Base-by-base conservation (phyloP, 306 rosid genomes). In the Gastrolobium villosum region DNA sequence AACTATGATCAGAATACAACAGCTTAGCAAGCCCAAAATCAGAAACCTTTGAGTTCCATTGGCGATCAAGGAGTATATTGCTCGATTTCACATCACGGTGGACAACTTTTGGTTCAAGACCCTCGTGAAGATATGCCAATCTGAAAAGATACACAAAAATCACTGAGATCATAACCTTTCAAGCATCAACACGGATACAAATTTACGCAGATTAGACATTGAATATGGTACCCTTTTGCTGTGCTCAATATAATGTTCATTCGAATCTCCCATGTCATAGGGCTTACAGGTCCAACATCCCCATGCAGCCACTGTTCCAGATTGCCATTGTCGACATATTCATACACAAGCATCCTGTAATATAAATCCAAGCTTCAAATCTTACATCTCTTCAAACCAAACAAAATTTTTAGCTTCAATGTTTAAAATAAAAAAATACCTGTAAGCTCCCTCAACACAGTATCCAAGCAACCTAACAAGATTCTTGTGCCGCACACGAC, bases 1-100 rank as follows among this genome's bases (percentile, higher is more conserved):
- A 93, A 73, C 99, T 96, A 10, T 78, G 89, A 52, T 93, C 99
- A 2, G 98, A 84, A 83, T 92, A 77, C 69, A 95, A 80, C 78
- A 96, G 99, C 85, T 96, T 96, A 60, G 99, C 98, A 36, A 96
- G 99, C 79, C 99, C 99, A 7, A 96, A 96, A 89, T 96, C 99
- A 49, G 99, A 96, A 74, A 96, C 97, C 87, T 91, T 96, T 20
- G 99, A 32, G 43, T 91, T 84, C 99, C 99, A 96, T 66, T 91
- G 99, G 62, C 89, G 90, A 85, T 93, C 97, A 35, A 96, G 63
- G 69, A 96, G 92, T 80, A 96, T 93, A 87, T 96, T 96, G 84
- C 98, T 91, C 5, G 98, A 90, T 76, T 96, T 96, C 60, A 96
- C 98, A 32, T 96, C 99, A 62, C 99, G 94, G 76, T 96, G 99